Evolutionary conservation across 2,329 filamentous ascomycete species (phyloP), one percentile per base, ranked within the genome.

Genomic region (Alternaria incomplexa): DNA sequence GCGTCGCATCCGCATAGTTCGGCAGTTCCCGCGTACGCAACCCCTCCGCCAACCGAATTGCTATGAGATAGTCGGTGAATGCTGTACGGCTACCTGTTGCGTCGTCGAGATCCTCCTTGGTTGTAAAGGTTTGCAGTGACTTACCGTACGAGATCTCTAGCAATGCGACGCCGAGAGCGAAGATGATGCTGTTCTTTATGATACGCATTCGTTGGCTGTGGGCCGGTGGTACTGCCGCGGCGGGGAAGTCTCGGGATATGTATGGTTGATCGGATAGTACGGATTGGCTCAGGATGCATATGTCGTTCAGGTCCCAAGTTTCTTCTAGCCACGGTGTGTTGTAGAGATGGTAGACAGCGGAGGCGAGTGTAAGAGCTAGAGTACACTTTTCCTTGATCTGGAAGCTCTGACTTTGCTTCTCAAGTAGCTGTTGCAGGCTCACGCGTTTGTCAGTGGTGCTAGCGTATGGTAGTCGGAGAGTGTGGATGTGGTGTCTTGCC

Each of bases 161-260:
- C 1, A 50, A 12, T 6, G 46, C 46, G 5, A 50, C 25, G 9
- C 46, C 46, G 11, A 50, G 46, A 5, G 46, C 46, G 15, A 50
- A 50, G 9, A 50, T 20, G 4, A 28, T 50, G 15, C 25, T 28
- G 25, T 50, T 50, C 46, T 50, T 50, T 5, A 20, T 28, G 9
- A 50, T n/a, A 4, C 15, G 15, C 5, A n/a, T 6, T 11, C 46
- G 0, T 26, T 48, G 22, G 15, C 22, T 26, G 2, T 26, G 23
- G 1, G 22, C 23, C 3, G 23, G 15, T 12, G 20, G 8, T 17
- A 5, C 0, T 8, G 25, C 12, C 1, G n/a, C 2, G 1, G 46
- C 22, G 1, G 46, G 22, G 15, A 48, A 48, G 5, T n/a, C n/a
- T 9, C 46, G 23, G 1, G 46, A 50, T 25, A 50, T 28, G 15